phyloP scores from a whole-genome alignment of 208 protist species.

The Crithidia bombi region DNA sequence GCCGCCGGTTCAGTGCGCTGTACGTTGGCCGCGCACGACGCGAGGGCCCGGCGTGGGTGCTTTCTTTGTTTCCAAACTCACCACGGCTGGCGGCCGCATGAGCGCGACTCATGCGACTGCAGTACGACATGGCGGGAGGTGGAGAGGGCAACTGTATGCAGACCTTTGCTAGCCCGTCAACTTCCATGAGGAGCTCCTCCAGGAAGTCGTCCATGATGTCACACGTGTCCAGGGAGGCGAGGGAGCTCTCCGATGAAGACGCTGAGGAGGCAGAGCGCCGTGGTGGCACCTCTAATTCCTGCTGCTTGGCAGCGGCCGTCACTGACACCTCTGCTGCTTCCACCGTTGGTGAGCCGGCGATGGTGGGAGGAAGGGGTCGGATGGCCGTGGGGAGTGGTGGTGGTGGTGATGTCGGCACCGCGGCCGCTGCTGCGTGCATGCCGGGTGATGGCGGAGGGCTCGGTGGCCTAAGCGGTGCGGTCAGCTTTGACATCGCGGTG shows the following conservation, averaged over 20 bases:
- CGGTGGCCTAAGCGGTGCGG: not conserved
- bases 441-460: not conserved
- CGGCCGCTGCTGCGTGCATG: not conserved
- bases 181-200: conserved; percentile 40
- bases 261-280: not conserved
- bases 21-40: conserved; percentile 14
- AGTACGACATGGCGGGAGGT: conserved; percentile 23
- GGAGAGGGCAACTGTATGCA: conserved; percentile 58
- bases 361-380: not conserved
- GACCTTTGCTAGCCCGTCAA: conserved; percentile 47
- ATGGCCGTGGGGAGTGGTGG: not conserved
- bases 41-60: not conserved
- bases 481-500: not conserved
- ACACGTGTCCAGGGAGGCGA: conserved; percentile 34
- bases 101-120: not conserved
- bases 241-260: conserved; percentile 26
- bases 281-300: not conserved
- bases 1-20: conserved; percentile 25
- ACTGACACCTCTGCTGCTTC: not conserved
- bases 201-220: conserved; percentile 40
- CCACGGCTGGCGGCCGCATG: not conserved
- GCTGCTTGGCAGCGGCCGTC: not conserved
- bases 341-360: not conserved
- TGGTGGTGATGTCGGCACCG: not conserved
- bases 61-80: not conserved